These are phyloP conservation scores for Calonectria pteridis DNA, from an alignment of 2,329 filamentous ascomycete genomes.

Conservation along the genomic window DNA sequence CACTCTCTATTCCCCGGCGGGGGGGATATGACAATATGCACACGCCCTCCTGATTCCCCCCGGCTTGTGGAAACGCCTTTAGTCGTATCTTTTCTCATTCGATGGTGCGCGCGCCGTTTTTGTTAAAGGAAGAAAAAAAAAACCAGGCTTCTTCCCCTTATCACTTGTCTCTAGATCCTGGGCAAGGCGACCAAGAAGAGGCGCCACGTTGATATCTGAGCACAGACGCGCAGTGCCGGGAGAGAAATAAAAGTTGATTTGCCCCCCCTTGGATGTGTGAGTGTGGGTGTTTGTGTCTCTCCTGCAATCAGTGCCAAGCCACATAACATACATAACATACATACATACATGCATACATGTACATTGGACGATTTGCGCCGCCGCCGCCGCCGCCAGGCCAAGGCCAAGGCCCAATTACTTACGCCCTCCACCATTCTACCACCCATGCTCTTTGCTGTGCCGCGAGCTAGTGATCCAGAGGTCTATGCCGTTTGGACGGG, in stretches of 20 bases:
- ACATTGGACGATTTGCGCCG: background rate
- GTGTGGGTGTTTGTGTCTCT: background rate
- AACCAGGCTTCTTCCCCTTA: background rate
- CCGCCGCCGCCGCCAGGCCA: no score
- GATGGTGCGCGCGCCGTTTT: background rate
- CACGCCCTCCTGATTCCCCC: background rate
- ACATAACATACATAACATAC: no score
- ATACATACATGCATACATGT: no score
- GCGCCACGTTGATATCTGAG: background rate
- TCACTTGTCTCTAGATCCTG: background rate
- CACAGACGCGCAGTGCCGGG: background rate
- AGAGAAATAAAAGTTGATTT: background rate
- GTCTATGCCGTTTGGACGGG: background rate
- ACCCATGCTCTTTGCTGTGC: background rate
- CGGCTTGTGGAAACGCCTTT: background rate
- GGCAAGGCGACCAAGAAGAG: background rate
- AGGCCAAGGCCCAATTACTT: no score
- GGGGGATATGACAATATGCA: background rate
- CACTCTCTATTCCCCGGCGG: background rate
- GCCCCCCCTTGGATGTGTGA: background rate
- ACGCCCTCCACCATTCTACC: no score
- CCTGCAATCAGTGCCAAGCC: background rate
- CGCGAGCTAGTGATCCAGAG: background rate
- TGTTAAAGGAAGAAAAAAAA: no score
- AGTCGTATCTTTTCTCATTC: conserved; percentile 6